These are phyloP conservation scores for Thielaviopsis populi DNA, from an alignment of 2,329 filamentous ascomycete genomes.

Conservation along the genomic window DNA sequence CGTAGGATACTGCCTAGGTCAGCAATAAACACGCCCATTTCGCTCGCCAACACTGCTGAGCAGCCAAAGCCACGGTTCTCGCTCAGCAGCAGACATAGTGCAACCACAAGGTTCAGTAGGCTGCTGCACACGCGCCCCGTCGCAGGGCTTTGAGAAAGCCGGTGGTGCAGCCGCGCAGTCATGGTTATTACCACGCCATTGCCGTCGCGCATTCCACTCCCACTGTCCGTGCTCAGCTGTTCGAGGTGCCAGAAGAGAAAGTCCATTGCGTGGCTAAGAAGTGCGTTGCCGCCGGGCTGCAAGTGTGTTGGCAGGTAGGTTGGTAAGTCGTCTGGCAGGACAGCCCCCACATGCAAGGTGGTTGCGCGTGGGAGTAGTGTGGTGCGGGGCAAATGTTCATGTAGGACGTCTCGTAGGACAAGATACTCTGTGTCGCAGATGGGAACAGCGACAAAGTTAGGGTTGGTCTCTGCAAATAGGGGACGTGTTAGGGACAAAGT, in stretches of 20 bases:
- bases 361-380: background rate
- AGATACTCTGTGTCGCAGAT: conserved; percentile 7
- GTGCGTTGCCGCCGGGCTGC: background rate
- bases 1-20: conserved; percentile 19
- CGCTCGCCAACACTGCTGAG: conserved; percentile 20
- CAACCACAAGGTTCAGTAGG: conserved; percentile 17
- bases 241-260: conserved; percentile 9
- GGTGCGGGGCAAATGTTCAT: background rate
- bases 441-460: conserved; percentile 4
- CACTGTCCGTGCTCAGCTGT: background rate
- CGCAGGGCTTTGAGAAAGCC: conserved; percentile 6
- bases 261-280: background rate
- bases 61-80: conserved; percentile 22
- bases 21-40: conserved; percentile 21
- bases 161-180: conserved; percentile 5
- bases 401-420: conserved; percentile 1
- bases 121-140: conserved; percentile 5
- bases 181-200: background rate
- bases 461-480: conserved; percentile 3
- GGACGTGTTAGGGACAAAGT: background rate
- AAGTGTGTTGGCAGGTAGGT: background rate
- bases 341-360: background rate
- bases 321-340: background rate
- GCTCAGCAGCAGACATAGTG: conserved; percentile 22
- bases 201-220: background rate